A percentile compares a stretch with the other conserved stretches of the same genome.
phyloP scores from a whole-genome alignment of 2,329 filamentous ascomycete species.

The Calycina herbarum region DNA sequence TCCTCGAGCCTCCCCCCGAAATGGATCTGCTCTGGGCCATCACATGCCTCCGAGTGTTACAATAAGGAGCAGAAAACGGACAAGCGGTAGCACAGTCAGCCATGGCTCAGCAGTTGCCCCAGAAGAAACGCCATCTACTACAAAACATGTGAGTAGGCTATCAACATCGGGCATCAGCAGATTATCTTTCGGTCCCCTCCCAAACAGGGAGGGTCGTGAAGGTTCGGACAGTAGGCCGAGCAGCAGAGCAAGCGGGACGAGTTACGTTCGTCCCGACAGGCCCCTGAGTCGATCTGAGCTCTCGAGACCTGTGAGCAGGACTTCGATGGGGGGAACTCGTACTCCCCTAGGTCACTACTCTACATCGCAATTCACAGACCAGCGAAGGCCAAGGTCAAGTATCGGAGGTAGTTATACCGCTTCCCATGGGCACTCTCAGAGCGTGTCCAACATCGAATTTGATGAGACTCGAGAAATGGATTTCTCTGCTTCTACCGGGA shows the following conservation, averaged over 20 bases:
- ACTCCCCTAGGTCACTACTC: slow-evolving; percentile 40
- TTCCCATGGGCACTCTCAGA: slow-evolving; percentile 37
- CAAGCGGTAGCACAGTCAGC: slow-evolving; percentile 48
- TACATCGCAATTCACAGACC: slow-evolving; percentile 34
- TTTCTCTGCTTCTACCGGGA: slow-evolving; percentile 34
- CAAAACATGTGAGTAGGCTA: slow-evolving; percentile 56
- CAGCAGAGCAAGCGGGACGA: slow-evolving; percentile 34
- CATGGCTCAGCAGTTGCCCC: slow-evolving; percentile 28
- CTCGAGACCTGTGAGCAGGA: slow-evolving; percentile 34
- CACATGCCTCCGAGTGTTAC: slow-evolving; percentile 58
- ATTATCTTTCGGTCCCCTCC: slow-evolving; percentile 62
- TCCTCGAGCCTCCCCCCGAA: slow-evolving; percentile 75
- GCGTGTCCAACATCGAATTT: slow-evolving; percentile 36
- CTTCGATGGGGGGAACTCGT: slow-evolving; percentile 36
- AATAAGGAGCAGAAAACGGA: slow-evolving; percentile 69
- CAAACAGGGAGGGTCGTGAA: slow-evolving; percentile 45
- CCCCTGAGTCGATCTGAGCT: slow-evolving; percentile 35
- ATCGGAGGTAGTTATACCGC: slow-evolving; percentile 35
- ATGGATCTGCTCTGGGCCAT: slow-evolving; percentile 42
- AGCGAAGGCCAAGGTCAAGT: slow-evolving; percentile 35
- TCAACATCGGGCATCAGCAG: slow-evolving; percentile 63
- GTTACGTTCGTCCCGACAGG: slow-evolving; percentile 34
- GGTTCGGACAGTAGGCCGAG: slow-evolving; percentile 31
- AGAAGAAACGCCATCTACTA: slow-evolving; percentile 39
- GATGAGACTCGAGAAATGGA: slow-evolving; percentile 33